Conservation (phyloP, 140 eudicot species). For the Ambrosia hybrid region DNA sequence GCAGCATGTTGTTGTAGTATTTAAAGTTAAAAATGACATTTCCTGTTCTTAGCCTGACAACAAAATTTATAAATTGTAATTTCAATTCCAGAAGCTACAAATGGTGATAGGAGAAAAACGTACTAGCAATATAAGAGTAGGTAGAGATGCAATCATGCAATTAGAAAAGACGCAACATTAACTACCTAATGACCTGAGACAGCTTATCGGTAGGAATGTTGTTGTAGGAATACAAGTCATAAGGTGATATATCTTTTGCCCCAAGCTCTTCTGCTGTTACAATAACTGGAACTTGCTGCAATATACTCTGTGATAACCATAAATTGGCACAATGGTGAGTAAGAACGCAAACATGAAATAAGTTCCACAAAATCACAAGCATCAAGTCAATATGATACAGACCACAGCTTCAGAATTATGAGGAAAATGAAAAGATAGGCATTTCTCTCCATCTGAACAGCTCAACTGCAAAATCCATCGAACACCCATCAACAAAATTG, state of each 20-base stretch:
- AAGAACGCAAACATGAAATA: neutral
- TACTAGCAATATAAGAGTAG: neutral
- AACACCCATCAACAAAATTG: constrained; percentile 10
- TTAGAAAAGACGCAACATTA: neutral
- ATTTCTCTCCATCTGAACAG: constrained; percentile 44
- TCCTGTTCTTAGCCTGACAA: constrained; percentile 74
- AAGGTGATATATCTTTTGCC: constrained; percentile 63
- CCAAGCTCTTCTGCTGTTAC: constrained; percentile 78
- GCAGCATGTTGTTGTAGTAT: constrained; percentile 68
- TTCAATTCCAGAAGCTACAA: constrained; percentile 21
- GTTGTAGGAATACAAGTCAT: constrained; percentile 58
- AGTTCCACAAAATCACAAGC: neutral
- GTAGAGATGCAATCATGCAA: neutral
- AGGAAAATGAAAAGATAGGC: constrained; percentile 59
- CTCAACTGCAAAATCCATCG: constrained; percentile 49
- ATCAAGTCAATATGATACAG: constrained; percentile 18
- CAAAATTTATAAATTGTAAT: constrained; percentile 14
- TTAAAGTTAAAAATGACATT: constrained; percentile 82
- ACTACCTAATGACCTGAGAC: constrained; percentile 66
- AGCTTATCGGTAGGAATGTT: constrained; percentile 50
- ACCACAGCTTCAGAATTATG: constrained; percentile 54
- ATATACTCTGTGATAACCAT: constrained; percentile 43
- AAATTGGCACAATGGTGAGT: constrained; percentile 18
- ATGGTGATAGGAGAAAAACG: neutral
- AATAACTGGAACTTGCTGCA: constrained; percentile 70